Percentiles rank a stretch among this genome's conserved stretches.
Evolutionary conservation across 2,329 filamentous ascomycete genomes (phyloP).

Genomic region (Myriosclerotinia duriaeana): DNA sequence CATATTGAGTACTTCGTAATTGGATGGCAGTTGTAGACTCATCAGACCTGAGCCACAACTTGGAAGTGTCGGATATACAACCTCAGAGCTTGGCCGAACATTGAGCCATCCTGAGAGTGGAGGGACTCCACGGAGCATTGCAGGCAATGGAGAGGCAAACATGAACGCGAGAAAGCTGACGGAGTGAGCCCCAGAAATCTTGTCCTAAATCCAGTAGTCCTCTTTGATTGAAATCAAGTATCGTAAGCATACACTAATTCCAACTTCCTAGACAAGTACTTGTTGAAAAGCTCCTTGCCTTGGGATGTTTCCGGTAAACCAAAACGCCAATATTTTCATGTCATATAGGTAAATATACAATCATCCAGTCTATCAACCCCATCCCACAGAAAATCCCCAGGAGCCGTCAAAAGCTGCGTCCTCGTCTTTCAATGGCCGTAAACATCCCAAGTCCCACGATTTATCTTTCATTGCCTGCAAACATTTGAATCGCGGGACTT

Average conservation of each 20-base stretch:
- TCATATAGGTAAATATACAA: constrained; percentile 3
- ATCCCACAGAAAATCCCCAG: constrained; percentile 41
- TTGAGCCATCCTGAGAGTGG: background rate
- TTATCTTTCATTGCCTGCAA: constrained; percentile 53
- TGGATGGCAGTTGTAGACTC: background rate
- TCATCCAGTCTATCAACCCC: constrained; percentile 27
- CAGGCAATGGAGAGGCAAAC: background rate
- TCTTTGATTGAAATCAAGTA: background rate
- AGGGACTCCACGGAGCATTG: background rate
- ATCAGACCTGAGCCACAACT: background rate
- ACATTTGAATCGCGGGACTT: constrained; percentile 56
- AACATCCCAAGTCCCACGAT: constrained; percentile 53
- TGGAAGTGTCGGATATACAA: background rate
- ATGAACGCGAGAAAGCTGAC: background rate
- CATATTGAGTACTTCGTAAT: background rate
- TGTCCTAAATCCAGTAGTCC: background rate
- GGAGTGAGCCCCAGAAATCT: background rate
- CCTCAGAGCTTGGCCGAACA: background rate
- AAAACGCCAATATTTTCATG: constrained; percentile 13
- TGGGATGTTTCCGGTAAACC: background rate
- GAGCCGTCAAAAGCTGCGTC: constrained; percentile 39
- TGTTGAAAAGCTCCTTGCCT: background rate
- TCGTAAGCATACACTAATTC: background rate
- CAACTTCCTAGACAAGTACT: background rate
- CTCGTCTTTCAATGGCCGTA: constrained; percentile 53